Percentiles rank a stretch among this genome's conserved stretches.
phyloP scores from a whole-genome alignment of 768 basidiomycete genomes.

The Coprinopsis marcescibilis region DNA sequence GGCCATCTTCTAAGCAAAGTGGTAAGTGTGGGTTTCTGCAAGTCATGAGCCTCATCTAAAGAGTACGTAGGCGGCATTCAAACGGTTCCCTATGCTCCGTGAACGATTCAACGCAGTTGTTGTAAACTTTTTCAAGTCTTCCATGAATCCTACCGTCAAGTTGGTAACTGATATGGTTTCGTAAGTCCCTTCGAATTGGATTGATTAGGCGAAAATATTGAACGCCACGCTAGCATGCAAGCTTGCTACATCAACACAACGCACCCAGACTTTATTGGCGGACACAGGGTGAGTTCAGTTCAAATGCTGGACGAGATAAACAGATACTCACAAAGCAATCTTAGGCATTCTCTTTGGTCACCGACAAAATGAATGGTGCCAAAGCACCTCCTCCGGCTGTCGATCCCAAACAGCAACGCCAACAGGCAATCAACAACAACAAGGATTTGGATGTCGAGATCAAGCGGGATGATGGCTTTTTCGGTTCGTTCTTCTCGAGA shows the following conservation, averaged over 20 bases:
- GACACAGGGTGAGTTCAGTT: slow-evolving; percentile 79
- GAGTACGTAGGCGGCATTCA: slow-evolving; percentile 77
- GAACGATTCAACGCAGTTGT: slow-evolving; percentile 96
- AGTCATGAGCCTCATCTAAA: neutral
- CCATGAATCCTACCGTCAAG: slow-evolving; percentile 94
- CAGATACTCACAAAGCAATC: neutral
- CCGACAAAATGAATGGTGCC: slow-evolving; percentile 73
- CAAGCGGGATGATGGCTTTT: slow-evolving; percentile 93
- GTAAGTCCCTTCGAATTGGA: slow-evolving; percentile 40
- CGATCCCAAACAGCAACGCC: slow-evolving; percentile 66
- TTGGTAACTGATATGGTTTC: slow-evolving; percentile 89
- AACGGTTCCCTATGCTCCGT: slow-evolving; percentile 91
- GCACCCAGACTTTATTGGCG: slow-evolving; percentile 96
- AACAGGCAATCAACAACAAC: slow-evolving; percentile 82
- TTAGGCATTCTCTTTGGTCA: slow-evolving; percentile 85
- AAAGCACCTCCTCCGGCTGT: slow-evolving; percentile 54
- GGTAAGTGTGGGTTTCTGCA: slow-evolving; percentile 39
- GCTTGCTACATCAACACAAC: slow-evolving; percentile 99
- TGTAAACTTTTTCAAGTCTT: slow-evolving; percentile 91
- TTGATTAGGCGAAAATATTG: neutral
- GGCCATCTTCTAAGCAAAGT: slow-evolving; percentile 88
- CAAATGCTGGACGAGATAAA: too few relatives aligned
- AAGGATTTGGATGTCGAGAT: slow-evolving; percentile 89
- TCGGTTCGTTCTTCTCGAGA: slow-evolving; percentile 86
- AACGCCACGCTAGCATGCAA: slow-evolving; percentile 71